Conservation (phyloP, 495 filamentous ascomycete species). For the Annulohypoxylon maeteangense region DNA sequence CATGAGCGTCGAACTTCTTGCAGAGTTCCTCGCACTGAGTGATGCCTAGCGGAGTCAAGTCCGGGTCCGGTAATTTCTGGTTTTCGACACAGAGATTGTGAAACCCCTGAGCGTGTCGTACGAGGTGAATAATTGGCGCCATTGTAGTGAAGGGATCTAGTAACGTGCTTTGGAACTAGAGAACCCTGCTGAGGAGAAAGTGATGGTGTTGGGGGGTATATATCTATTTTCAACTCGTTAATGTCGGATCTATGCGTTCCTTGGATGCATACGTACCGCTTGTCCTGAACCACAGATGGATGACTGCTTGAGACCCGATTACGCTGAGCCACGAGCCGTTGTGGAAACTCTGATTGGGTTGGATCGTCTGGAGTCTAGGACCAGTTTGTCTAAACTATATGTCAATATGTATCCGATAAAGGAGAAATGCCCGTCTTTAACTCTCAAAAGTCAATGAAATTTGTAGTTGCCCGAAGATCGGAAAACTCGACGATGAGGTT, state of each 20-base stretch:
- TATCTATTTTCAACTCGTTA: conserved; percentile 11
- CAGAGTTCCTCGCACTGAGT: conserved; percentile 76
- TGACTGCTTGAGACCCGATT: conserved; percentile 34
- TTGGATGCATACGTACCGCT: conserved; percentile 24
- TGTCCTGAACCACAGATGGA: conserved; percentile 19
- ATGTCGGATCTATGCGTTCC: background rate
- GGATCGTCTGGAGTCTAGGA: conserved; percentile 2
- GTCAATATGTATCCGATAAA: conserved; percentile 11
- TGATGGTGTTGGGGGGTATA: background rate
- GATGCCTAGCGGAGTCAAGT: conserved; percentile 79
- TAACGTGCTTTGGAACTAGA: background rate
- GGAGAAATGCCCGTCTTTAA: background rate
- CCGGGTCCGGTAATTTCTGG: conserved; percentile 78
- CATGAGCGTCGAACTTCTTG: conserved; percentile 70
- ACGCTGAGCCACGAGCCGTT: conserved; percentile 29
- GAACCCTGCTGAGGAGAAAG: background rate
- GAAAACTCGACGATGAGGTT: conserved; percentile 21
- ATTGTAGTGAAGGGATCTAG: conserved; percentile 36
- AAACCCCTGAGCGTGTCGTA: conserved; percentile 70
- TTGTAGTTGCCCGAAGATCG: conserved; percentile 24
- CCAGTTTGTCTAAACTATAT: conserved; percentile 4
- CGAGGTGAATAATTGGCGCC: conserved; percentile 63
- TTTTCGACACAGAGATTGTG: conserved; percentile 84
- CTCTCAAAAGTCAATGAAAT: background rate
- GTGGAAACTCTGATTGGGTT: conserved; percentile 33